Percentiles rank a stretch among this genome's conserved stretches.
Conservation (phyloP, 306 rosid species). For the Vachellia pachyceras region DNA sequence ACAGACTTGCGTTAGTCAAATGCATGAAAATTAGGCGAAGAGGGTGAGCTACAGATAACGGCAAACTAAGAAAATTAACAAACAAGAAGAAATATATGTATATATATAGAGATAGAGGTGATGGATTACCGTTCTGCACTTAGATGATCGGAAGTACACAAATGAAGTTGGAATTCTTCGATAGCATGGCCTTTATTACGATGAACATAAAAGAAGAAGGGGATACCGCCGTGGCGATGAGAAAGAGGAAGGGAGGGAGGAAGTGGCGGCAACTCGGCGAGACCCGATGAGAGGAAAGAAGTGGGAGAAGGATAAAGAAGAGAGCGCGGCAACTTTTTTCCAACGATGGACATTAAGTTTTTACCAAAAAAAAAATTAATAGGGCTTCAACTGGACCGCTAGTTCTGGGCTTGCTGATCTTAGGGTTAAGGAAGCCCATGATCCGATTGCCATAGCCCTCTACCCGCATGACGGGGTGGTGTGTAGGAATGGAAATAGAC, state of each 20-base stretch:
- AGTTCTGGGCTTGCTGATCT: neutral
- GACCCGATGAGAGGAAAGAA: too few relatives aligned
- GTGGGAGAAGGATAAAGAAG: neutral
- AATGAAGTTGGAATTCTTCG: neutral
- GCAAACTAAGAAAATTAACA: neutral
- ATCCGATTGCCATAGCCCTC: too few relatives aligned
- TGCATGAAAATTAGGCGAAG: neutral
- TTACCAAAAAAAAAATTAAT: neutral
- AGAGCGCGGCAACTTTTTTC: neutral
- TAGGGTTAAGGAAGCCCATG: neutral
- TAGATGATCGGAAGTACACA: neutral
- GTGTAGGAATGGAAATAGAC: too few relatives aligned
- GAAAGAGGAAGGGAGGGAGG: neutral
- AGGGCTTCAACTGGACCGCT: neutral
- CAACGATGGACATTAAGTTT: too few relatives aligned
- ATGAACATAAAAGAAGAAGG: neutral
- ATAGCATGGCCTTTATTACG: neutral
- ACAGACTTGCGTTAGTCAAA: neutral
- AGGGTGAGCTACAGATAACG: neutral
- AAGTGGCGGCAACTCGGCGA: too few relatives aligned
- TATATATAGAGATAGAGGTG: neutral
- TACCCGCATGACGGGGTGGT: too few relatives aligned
- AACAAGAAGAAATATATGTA: too few relatives aligned
- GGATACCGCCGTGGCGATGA: neutral
- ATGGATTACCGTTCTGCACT: neutral